Base-by-base conservation (phyloP, 257 asterid species). In the Perilla frutescens region DNA sequence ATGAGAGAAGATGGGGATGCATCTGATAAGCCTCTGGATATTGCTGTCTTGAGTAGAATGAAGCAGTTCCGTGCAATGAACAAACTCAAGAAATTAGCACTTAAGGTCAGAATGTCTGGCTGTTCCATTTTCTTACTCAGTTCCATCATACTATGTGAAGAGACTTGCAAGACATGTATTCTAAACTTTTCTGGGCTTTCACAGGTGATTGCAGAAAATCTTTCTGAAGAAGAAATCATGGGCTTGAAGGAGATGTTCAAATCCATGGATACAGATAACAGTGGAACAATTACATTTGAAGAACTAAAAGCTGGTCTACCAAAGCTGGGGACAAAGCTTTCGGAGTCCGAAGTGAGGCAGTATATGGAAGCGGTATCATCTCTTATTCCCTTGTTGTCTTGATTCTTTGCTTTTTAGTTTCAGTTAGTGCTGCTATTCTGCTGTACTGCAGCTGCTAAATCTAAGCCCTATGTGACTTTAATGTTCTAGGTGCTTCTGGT, bases 181-280 rank as follows among this genome's bases (percentile, higher is more conserved):
- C 29, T 31, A 40, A 71, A 12, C 32, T 6, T 76, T 51, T 71
- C 49, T 62, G 61, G 73, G 72, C 29, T 41, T 44, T 40, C 62
- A 12, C 62, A 93, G 97, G 98, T 93, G 68, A 93, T 93, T 76
- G 98, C 98, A 6, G 93, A 93, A 80, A 93, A 85, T 78, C 86
- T 93, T 20, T 93, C 98, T 0, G 98, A 91, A 86, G 98, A 93
- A 83, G 98, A 93, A 89, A 93, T 93, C 76, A 86, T 88, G 64
- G 98, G 98, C 69, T 87, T 93, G 88, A 93, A 89, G 87, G 98
- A 91, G 81, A 89, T 91, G 96, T 93, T 93, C 85, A 93, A 88
- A 80, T 87, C 97, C 64, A 89, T 93, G 88, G 98, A 93, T 85
- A 86, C 96, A 7, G 98, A 93, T 78, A 86, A 89, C 78, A 93